Evolutionary conservation across 495 filamentous ascomycete genomes (phyloP).

Genomic region (Lasiosphaeris hirsuta): DNA sequence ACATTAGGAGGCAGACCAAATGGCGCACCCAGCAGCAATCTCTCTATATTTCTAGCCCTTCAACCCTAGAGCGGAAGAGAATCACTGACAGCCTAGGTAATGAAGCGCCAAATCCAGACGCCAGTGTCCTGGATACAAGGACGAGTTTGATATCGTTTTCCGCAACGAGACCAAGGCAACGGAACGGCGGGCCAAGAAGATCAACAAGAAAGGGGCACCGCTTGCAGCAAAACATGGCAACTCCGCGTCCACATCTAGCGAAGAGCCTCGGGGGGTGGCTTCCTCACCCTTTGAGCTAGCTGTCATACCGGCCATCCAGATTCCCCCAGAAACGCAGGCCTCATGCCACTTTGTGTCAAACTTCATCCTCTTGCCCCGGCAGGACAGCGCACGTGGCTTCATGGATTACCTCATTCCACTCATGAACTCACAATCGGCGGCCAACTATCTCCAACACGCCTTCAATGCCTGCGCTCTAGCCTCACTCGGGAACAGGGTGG

Average conservation of each 20-base stretch:
- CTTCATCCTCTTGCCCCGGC: slow-evolving; percentile 49
- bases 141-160: slow-evolving; percentile 66
- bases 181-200: slow-evolving; percentile 47
- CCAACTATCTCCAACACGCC: slow-evolving; percentile 48
- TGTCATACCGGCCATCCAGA: slow-evolving; percentile 29
- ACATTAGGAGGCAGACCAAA: too few species aligned
- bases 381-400: slow-evolving; percentile 45
- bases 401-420: slow-evolving; percentile 57
- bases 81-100: neutral
- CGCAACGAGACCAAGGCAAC: slow-evolving; percentile 63
- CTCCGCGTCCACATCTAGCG: neutral
- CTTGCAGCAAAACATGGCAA: slow-evolving; percentile 14
- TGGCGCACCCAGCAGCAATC: neutral
- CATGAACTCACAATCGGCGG: slow-evolving; percentile 38
- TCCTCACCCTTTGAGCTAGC: slow-evolving; percentile 16
- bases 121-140: slow-evolving; percentile 64
- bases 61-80: neutral
- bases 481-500: slow-evolving; percentile 44
- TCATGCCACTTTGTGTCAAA: slow-evolving; percentile 54
- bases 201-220: slow-evolving; percentile 28
- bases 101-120: slow-evolving; percentile 53
- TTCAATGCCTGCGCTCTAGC: slow-evolving; percentile 62
- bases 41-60: neutral
- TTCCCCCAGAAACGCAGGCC: slow-evolving; percentile 47
- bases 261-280: neutral